Evolutionary conservation across 306 rosid genomes (phyloP).

Genomic region (Elaeagnus macrophylla): DNA sequence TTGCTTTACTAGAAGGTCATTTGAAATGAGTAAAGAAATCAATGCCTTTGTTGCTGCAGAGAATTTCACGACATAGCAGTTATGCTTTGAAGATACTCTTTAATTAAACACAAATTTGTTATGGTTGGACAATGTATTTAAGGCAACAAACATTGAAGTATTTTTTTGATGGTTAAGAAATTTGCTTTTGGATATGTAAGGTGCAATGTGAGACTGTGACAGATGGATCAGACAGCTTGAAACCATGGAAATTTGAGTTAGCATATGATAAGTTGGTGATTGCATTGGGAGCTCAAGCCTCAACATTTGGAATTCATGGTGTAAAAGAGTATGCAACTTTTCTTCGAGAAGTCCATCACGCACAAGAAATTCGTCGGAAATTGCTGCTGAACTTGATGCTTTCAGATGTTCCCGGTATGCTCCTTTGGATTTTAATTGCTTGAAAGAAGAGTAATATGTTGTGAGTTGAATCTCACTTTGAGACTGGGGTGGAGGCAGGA

Average conservation of each 20-base stretch:
- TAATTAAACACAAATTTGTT: no score
- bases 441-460: conserved; percentile 1
- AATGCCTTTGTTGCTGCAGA: no score
- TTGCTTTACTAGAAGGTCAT: no score
- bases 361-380: conserved; percentile 95
- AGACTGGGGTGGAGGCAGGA: conserved; percentile 44
- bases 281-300: conserved; percentile 74
- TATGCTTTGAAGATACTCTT: no score
- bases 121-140: not conserved
- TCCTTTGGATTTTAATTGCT: not conserved
- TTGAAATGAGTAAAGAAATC: no score
- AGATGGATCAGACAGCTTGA: conserved; percentile 40
- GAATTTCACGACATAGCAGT: no score
- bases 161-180: conserved; percentile 5
- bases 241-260: conserved; percentile 76
- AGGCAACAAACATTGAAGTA: no score
- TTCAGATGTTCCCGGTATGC: conserved; percentile 79
- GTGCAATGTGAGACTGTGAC: conserved; percentile 77
- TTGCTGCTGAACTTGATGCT: conserved; percentile 82
- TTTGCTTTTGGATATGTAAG: conserved; percentile 38
- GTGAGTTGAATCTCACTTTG: conserved; percentile 8
- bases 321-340: conserved; percentile 77
- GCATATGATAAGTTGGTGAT: conserved; percentile 81
- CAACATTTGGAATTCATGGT: conserved; percentile 85
- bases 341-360: conserved; percentile 92